Percentiles rank a stretch among this genome's conserved stretches.
These are phyloP conservation scores for Stellera chamaejasme DNA, from an alignment of 345 rosid species.

Conservation along the genomic window DNA sequence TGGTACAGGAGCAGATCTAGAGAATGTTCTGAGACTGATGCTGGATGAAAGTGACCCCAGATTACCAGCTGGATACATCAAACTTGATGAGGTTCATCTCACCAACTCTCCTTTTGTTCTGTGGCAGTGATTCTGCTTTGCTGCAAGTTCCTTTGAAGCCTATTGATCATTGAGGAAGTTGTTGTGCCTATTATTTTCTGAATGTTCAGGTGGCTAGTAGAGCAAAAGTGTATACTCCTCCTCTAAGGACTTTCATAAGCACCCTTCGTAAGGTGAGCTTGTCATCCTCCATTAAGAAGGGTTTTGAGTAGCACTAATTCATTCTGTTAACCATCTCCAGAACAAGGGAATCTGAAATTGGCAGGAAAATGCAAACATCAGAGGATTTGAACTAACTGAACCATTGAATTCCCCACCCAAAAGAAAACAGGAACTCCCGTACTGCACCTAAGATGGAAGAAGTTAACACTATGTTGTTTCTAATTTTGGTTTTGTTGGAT, in stretches of 20 bases:
- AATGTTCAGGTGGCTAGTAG: constrained; percentile 64
- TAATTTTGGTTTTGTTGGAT: constrained; percentile 1
- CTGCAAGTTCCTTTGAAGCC: no score
- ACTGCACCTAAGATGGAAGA: no score
- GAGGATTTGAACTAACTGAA: background rate
- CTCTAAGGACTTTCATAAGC: constrained; percentile 50
- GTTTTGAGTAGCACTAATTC: background rate
- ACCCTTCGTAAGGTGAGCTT: constrained; percentile 38
- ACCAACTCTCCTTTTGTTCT: background rate
- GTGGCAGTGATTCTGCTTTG: no score
- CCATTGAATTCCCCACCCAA: background rate
- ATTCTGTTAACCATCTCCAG: no score
- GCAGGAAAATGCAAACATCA: background rate
- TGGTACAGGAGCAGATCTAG: constrained; percentile 44
- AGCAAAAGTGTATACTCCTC: constrained; percentile 68
- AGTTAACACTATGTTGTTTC: background rate
- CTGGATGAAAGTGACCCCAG: constrained; percentile 77
- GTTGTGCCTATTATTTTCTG: background rate
- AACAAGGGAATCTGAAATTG: background rate
- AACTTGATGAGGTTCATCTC: constrained; percentile 59
- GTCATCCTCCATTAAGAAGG: constrained; percentile 2
- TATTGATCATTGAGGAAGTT: background rate
- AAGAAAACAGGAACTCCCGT: no score
- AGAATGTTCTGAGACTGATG: constrained; percentile 62
- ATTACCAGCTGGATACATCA: constrained; percentile 76